phyloP scores from a whole-genome alignment of 176 grass and related monocot genomes.

The Avena eriantha region DNA sequence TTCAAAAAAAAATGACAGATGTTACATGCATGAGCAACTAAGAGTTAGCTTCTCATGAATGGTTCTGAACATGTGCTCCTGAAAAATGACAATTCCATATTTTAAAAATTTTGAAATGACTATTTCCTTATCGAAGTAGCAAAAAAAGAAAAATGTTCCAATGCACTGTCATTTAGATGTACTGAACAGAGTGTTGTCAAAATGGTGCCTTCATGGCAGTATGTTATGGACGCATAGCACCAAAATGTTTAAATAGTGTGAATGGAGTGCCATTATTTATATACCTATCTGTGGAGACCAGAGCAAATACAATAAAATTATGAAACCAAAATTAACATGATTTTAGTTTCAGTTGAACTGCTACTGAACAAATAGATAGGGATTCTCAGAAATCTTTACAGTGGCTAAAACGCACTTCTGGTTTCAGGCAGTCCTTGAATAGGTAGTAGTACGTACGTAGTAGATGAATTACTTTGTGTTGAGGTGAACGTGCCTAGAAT shows the following conservation, averaged over 20 bases:
- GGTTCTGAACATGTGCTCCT: background rate
- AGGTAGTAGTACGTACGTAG: too few species aligned
- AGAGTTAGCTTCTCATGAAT: background rate
- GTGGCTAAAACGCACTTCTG: background rate
- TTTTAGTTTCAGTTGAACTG: background rate
- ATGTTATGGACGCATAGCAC: background rate
- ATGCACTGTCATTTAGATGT: background rate
- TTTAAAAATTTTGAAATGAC: background rate
- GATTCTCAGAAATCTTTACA: background rate
- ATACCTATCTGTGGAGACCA: background rate
- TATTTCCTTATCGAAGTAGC: background rate
- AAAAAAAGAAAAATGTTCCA: background rate
- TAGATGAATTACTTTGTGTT: background rate
- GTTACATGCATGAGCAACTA: background rate
- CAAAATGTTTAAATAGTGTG: background rate
- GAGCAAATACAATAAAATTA: background rate
- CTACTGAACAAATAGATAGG: background rate
- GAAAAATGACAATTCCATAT: background rate
- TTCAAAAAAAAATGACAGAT: too few species aligned
- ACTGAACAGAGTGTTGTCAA: background rate
- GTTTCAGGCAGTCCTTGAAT: background rate
- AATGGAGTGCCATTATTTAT: background rate
- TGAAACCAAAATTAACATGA: background rate
- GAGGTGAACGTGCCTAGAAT: background rate
- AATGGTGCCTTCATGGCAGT: background rate